A percentile compares a stretch with the other conserved stretches of the same genome.
Conservation (phyloP, 768 basidiomycete genomes). For the Trametes sanguinea region DNA sequence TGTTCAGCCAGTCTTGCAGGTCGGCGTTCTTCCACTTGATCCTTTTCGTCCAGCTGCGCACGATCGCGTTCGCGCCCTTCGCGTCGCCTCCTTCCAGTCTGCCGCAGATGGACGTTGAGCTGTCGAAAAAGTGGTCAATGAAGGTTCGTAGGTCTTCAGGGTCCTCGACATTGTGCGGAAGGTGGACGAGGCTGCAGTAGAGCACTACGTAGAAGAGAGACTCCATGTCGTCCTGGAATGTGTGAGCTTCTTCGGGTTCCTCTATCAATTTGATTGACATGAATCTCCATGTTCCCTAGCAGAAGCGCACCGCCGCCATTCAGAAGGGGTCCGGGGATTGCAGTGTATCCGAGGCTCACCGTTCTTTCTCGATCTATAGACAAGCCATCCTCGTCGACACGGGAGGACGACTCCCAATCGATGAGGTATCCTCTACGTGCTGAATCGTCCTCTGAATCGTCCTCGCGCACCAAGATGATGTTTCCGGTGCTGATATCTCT, state of each 20-base stretch:
- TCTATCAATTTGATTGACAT: conserved; percentile 9
- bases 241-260: neutral
- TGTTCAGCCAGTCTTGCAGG: conserved; percentile 1
- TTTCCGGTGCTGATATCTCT: conserved; percentile 18
- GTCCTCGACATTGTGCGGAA: neutral
- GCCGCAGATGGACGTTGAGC: neutral
- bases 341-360: neutral
- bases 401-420: conserved; percentile 15
- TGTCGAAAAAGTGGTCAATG: neutral
- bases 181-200: conserved; percentile 8
- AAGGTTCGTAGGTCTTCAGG: neutral
- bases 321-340: no score
- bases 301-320: no score
- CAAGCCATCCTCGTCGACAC: neutral
- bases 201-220: conserved; percentile 16
- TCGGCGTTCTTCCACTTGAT: neutral
- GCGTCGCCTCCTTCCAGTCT: neutral
- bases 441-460: no score
- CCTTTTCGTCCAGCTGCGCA: neutral
- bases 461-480: neutral
- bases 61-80: neutral
- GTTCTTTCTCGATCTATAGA: neutral
- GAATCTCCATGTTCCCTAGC: conserved; percentile 16
- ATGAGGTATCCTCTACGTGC: neutral
- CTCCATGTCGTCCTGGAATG: conserved; percentile 16